These are phyloP conservation scores for Rhizopus delemar DNA, from an alignment of 371 early-diverging fungal species.

Conservation along the genomic window DNA sequence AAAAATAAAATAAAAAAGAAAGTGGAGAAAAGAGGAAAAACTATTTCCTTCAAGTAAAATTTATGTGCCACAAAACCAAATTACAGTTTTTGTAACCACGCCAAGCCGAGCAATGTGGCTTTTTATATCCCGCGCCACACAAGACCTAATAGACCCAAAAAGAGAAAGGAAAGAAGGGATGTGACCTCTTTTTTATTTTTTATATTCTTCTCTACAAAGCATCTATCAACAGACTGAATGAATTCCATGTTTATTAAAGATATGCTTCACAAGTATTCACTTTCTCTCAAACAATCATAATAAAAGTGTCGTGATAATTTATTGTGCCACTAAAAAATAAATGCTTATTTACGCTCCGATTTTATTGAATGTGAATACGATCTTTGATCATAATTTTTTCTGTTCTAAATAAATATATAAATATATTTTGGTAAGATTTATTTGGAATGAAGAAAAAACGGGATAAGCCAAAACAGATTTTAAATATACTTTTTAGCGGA, in stretches of 20 bases:
- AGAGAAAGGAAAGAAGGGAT: no score
- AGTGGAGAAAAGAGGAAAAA: constrained; percentile 12
- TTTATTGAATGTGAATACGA: no score
- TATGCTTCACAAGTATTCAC: neutral
- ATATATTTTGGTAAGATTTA: no score
- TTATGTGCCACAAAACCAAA: constrained; percentile 24
- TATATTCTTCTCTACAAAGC: no score
- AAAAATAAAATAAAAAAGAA: constrained; percentile 8
- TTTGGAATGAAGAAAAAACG: no score
- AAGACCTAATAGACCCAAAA: neutral
- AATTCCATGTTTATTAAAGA: no score
- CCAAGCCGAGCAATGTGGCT: constrained; percentile 31
- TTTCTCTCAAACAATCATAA: neutral
- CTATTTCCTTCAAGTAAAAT: neutral
- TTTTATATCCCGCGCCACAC: constrained; percentile 31
- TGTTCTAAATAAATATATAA: no score
- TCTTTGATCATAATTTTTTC: no score
- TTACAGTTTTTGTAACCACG: constrained; percentile 27
- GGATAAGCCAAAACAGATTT: no score
- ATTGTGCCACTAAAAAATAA: neutral
- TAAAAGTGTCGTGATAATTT: neutral
- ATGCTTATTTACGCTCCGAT: neutral
- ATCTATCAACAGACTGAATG: no score
- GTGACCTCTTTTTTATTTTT: no score
- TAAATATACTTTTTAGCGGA: no score